Base-by-base conservation (phyloP, 2,329 filamentous ascomycete genomes). In the Apiospora kogelbergensis region DNA sequence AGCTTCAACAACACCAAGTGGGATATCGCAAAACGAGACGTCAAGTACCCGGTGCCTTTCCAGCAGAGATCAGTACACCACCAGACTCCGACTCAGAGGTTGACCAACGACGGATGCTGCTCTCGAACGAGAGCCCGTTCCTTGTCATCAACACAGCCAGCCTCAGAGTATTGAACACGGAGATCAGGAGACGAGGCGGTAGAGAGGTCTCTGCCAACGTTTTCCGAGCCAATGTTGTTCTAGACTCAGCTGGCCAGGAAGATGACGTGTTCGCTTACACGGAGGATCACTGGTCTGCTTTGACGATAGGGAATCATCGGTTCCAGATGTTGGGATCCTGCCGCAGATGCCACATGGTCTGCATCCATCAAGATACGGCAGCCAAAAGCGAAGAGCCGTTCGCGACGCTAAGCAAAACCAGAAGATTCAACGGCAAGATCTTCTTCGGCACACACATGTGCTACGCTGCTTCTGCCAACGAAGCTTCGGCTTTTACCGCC, bases 61-160 rank as follows among this genome's bases (percentile, higher is more conserved):
- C 87, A 40, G 20, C 20, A 37, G 80, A 77, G 48, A 82, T 85
- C 1, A 85, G 85, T 22, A 88, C 85, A 24, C 87, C 86, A 10
- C 84, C 86, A 2, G 88, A 90, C 65, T 90, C 88, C 0, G 88
- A 88, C 70, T 82, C 81, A 33, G 84, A 89, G 74, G 74, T 71
- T 37, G 68, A 79, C 67, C 78, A 85, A 66, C 78, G 75, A 13
- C 87, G 90, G 3, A 94, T 98, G 42, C 82, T 96, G 0, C 83
- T 99, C 3, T 93, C 95, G 30, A 99, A 99, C 78, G 96, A 98
- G 80, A 97, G 94, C 67, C 95, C 96, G 0, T 97, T 99, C 60
- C 86, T 99, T 0, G 88, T 93, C 63, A 91, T 98, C 68, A 94
- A 93, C 24, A 87, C 89, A 67, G 90, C 92, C 11, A 98, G 94